phyloP scores from a whole-genome alignment of 306 rosid genomes.

The Sophora flavescens region DNA sequence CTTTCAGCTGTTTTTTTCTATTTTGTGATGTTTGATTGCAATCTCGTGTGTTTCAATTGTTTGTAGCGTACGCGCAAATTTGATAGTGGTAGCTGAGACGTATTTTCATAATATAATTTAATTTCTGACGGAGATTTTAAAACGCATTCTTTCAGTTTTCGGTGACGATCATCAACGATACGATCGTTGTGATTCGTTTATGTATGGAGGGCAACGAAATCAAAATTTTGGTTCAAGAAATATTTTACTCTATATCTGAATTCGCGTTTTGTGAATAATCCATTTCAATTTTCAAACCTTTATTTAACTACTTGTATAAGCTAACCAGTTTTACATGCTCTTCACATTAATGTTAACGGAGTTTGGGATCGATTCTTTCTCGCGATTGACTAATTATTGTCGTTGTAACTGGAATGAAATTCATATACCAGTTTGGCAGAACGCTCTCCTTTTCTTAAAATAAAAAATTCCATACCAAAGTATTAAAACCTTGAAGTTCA shows the following conservation, averaged over 20 bases:
- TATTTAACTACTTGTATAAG: no score
- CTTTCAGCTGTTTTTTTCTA: background rate
- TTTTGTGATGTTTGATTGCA: background rate
- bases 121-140: background rate
- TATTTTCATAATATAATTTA: no score
- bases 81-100: background rate
- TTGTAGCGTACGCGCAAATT: background rate
- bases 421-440: no score
- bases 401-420: background rate
- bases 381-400: no score
- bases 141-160: background rate
- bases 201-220: background rate
- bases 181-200: background rate
- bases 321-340: no score
- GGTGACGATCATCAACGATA: background rate
- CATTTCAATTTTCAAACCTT: no score
- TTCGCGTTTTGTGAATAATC: no score
- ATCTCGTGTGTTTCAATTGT: background rate
- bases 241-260: background rate
- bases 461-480: background rate
- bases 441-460: no score
- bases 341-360: background rate
- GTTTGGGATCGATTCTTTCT: background rate
- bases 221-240: background rate
- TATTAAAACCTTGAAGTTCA: background rate